These are phyloP conservation scores for Fusarium floridanum DNA, from an alignment of 2,329 filamentous ascomycete species.

Conservation along the genomic window DNA sequence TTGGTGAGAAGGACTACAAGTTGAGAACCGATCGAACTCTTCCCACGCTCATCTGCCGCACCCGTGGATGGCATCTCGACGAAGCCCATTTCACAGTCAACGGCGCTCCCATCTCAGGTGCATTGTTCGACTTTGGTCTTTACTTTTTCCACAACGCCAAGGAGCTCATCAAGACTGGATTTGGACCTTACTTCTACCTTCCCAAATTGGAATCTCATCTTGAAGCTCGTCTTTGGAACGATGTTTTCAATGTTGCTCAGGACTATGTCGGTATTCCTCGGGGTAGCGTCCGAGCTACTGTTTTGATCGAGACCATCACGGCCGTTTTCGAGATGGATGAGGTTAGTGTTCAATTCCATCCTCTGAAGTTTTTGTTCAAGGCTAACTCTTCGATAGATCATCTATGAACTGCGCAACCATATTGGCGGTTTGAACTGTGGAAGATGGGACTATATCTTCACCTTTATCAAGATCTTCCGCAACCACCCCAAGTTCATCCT, in stretches of 20 bases:
- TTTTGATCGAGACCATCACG: conserved; percentile 97
- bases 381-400: conserved; percentile 69
- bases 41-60: conserved; percentile 93
- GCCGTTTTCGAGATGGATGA: conserved; percentile 99
- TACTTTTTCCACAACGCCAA: conserved; percentile 99
- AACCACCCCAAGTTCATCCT: conserved; percentile 93
- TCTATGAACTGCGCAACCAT: conserved; percentile 98
- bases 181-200: conserved; percentile 96
- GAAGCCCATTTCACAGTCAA: conserved; percentile 98
- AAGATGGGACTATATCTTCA: conserved; percentile 99
- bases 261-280: conserved; percentile 91
- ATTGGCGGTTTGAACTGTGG: conserved; percentile 97
- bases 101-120: conserved; percentile 93
- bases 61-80: conserved; percentile 96
- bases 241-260: conserved; percentile 95
- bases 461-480: conserved; percentile 99
- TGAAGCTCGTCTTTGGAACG: conserved; percentile 97
- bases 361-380: too few relatives aligned
- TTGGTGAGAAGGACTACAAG: conserved; percentile 96
- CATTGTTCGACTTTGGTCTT: conserved; percentile 95
- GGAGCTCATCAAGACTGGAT: conserved; percentile 76
- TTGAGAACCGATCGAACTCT: conserved; percentile 87
- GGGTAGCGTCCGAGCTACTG: conserved; percentile 93
- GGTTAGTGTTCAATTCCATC: neutral
- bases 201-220: conserved; percentile 99